Evolutionary conservation across 139 green algal genomes (phyloP), one percentile per base, ranked within the genome.

Genomic region (Asterochloris sp.): DNA sequence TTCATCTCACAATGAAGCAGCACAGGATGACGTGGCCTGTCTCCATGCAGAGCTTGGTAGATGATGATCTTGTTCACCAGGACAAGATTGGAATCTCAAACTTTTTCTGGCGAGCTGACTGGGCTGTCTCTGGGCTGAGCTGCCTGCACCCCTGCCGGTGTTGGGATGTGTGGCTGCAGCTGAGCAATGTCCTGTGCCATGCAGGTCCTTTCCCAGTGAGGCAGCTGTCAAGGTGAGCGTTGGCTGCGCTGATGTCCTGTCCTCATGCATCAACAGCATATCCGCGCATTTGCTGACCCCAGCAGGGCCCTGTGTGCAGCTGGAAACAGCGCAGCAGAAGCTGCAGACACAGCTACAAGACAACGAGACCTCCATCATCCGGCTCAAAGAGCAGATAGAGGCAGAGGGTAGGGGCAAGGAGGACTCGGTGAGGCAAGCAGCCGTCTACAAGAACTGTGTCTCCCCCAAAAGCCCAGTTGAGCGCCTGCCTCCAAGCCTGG

Each of bases 81-180:
- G 93, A 97, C 81, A 93, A 92, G 83, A 96, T 97, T 78, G 93
- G 93, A 54, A 85, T 80, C 60, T 91, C 83, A 29, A 97, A 96
- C 80, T 97, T 92, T 83, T 95, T 92, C 77, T 97, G 94, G 94
- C 88, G 78, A 82, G 83, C 8, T 54, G 38, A 54, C 38, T 2
- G 38, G 38, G 38, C 38, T 54, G 38, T 54, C 38, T 54, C 2
- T 54, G 38, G 6, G 38, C 38, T 54, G 38, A 54, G 38, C 38
- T 54, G 38, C 38, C 38, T 54, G 38, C 38, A 54, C 62, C 54
- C 12, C 24, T 62, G 47, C 21, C 10, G 2, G 64, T 62, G 23
- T 38, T 17, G 11, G 74, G 26, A 78, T 54, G 28, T 11, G 27
- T 0, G 28, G n/a, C 13, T 62, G 19, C 54, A 12, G 26, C 6